These are phyloP conservation scores for Cyclotella choctawhatcheeana DNA, from an alignment of 108 stramenopile genomes.

Conservation along the genomic window DNA sequence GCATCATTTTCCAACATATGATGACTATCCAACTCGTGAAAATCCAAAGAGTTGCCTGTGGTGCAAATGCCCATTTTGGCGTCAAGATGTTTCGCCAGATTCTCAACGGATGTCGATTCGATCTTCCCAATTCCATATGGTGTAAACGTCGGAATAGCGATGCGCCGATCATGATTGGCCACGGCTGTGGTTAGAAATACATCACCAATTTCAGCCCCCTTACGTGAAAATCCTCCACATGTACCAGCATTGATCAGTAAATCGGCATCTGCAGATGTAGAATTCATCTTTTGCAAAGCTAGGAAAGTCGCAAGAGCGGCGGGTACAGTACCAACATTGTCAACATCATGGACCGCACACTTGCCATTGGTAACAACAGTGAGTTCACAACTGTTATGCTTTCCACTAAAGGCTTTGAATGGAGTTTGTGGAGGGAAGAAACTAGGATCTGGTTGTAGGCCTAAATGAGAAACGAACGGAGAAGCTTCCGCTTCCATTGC, in stretches of 20 bases:
- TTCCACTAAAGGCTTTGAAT: constrained; percentile 82
- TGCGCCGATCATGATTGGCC: constrained; percentile 96
- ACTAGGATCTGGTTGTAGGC: constrained; percentile 55
- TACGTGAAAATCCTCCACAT: constrained; percentile 93
- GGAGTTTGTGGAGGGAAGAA: constrained; percentile 85
- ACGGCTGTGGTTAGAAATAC: constrained; percentile 89
- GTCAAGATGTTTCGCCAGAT: constrained; percentile 55
- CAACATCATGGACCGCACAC: constrained; percentile 81
- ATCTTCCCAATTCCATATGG: constrained; percentile 85
- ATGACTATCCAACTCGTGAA: constrained; percentile 75
- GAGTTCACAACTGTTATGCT: constrained; percentile 76
- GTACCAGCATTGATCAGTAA: constrained; percentile 96
- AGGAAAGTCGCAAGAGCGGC: constrained; percentile 83
- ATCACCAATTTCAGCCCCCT: constrained; percentile 92
- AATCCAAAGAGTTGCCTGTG: constrained; percentile 93
- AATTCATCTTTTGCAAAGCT: constrained; percentile 65
- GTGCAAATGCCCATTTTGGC: constrained; percentile 91
- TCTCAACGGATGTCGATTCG: constrained; percentile 53
- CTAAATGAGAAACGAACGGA: constrained; percentile 85
- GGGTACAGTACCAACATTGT: constrained; percentile 95
- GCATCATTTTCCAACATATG: constrained; percentile 88
- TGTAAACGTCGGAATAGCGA: constrained; percentile 93
- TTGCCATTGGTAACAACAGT: constrained; percentile 94
- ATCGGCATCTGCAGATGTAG: constrained; percentile 50
- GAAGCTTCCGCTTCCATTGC: constrained; percentile 96